Evolutionary conservation across 768 basidiomycete genomes (phyloP).

Genomic region (Termitomyces sp.): DNA sequence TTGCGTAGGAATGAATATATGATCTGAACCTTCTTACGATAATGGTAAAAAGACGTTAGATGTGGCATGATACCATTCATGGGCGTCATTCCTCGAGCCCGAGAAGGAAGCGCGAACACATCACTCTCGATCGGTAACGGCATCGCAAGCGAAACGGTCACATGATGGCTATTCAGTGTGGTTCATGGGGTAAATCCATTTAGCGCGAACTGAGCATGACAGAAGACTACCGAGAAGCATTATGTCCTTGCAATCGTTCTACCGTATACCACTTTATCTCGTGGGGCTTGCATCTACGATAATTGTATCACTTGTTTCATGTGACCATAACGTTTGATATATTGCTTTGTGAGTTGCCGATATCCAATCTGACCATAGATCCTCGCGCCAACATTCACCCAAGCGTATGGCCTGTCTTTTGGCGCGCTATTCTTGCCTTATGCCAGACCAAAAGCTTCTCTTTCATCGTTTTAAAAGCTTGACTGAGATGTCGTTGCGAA

Average conservation of each 20-base stretch:
- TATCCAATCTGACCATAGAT: background rate
- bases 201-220: background rate
- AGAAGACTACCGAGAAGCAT: background rate
- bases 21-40: too few relatives aligned
- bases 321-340: background rate
- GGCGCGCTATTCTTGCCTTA: background rate
- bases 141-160: too few relatives aligned
- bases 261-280: background rate
- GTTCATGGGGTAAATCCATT: too few relatives aligned
- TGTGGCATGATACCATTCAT: too few relatives aligned
- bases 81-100: too few relatives aligned
- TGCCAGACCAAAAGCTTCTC: background rate
- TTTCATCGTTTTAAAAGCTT: background rate
- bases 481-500: background rate
- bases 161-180: too few relatives aligned
- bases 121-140: too few relatives aligned
- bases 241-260: background rate
- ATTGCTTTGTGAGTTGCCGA: background rate
- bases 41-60: too few relatives aligned
- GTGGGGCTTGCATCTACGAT: background rate
- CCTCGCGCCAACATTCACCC: background rate
- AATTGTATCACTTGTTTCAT: background rate
- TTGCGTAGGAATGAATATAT: too few relatives aligned
- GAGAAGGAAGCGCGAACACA: too few relatives aligned
- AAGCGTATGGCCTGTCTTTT: background rate